Evolutionary conservation across 805 yeast genomes (phyloP).

Genomic region (Yarrowia deformans): DNA sequence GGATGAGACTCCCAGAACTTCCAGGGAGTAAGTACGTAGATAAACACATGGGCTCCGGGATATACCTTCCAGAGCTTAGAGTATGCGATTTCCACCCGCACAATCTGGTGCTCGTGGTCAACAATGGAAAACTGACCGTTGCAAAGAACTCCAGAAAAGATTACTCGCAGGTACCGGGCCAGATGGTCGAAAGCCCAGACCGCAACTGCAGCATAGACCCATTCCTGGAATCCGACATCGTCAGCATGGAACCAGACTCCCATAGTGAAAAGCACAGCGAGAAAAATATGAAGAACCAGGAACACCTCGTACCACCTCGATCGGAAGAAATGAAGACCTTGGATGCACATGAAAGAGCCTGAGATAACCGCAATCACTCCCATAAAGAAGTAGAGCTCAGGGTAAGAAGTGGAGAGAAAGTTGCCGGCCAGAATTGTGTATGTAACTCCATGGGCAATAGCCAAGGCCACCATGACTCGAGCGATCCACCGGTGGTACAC

Average conservation of each 20-base stretch:
- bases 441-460: constrained; percentile 57
- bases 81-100: constrained; percentile 15
- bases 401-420: constrained; percentile 43
- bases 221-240: constrained; percentile 62
- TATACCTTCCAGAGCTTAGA: constrained; percentile 53
- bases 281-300: constrained; percentile 60
- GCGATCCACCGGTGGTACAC: constrained; percentile 66
- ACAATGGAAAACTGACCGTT: constrained; percentile 58
- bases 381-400: constrained; percentile 43
- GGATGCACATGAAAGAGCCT: constrained; percentile 54
- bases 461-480: constrained; percentile 54
- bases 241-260: constrained; percentile 64
- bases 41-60: constrained; percentile 33
- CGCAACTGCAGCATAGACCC: constrained; percentile 61
- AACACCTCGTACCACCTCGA: constrained; percentile 64
- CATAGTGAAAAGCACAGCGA: constrained; percentile 63
- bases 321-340: constrained; percentile 58
- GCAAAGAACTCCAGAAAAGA: constrained; percentile 61
- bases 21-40: constrained; percentile 47
- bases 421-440: constrained; percentile 51
- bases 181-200: constrained; percentile 74
- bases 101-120: constrained; percentile 55
- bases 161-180: constrained; percentile 62
- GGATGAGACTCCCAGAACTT: constrained; percentile 79
- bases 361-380: constrained; percentile 52